phyloP scores from a whole-genome alignment of 1,284 basidiomycete species.

The Cerrena zonata region DNA sequence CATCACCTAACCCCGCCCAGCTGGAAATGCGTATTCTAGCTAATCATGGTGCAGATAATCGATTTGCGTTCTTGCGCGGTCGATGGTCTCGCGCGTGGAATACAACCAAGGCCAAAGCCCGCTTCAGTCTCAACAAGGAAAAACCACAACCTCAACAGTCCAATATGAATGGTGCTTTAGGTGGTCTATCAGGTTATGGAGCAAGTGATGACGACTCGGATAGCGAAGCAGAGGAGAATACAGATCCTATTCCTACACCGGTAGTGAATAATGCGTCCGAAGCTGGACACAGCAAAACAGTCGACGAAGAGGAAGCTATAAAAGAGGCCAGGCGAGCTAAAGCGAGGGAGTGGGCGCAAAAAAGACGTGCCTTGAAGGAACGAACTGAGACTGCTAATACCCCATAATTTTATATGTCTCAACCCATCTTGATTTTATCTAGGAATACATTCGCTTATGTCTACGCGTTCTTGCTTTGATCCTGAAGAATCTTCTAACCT shows the following conservation, averaged over 20 bases:
- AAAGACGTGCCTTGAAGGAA: slow-evolving; percentile 28
- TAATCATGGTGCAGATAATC: slow-evolving; percentile 66
- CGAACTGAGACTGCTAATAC: too few relatives aligned
- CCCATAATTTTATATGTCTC: too few relatives aligned
- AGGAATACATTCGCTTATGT: too few relatives aligned
- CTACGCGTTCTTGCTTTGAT: too few relatives aligned
- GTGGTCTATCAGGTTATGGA: slow-evolving; percentile 54
- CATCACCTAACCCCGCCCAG: slow-evolving; percentile 69
- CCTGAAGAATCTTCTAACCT: too few relatives aligned
- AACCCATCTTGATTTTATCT: too few relatives aligned
- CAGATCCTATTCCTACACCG: not conserved
- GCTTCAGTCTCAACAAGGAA: slow-evolving; percentile 27
- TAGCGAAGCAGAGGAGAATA: slow-evolving; percentile 7
- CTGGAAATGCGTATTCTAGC: slow-evolving; percentile 84
- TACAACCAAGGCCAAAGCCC: slow-evolving; percentile 39
- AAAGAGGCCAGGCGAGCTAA: slow-evolving; percentile 47
- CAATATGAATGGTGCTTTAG: slow-evolving; percentile 30
- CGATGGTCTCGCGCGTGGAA: slow-evolving; percentile 65
- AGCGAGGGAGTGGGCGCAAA: slow-evolving; percentile 52
- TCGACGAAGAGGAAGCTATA: slow-evolving; percentile 23
- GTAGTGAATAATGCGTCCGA: not conserved
- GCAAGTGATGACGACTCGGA: slow-evolving; percentile 39
- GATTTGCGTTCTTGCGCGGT: slow-evolving; percentile 76
- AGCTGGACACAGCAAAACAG: not conserved
- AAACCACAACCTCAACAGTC: slow-evolving; percentile 24